Base-by-base conservation (phyloP, 805 yeast genomes). In the Brettanomyces custersianus region DNA sequence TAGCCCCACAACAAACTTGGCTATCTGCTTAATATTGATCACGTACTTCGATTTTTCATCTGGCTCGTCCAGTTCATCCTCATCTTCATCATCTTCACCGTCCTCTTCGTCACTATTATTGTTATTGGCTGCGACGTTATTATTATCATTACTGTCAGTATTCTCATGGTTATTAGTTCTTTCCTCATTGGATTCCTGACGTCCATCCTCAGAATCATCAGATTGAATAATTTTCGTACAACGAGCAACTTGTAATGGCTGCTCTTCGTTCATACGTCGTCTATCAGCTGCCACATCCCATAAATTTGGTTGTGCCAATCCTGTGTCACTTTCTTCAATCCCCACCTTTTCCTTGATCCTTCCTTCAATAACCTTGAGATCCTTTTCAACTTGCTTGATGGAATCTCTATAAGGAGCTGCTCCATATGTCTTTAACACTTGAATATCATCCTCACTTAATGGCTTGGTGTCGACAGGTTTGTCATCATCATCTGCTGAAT, bases 231-330 rank as follows among this genome's bases (percentile, higher is more conserved):
- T 92, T 65, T 94, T 92, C 19, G 98, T 94, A 64, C 99, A 92
- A 58, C 99, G 73, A 13, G 99, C 98, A 31, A 94, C 99, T 62
- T 92, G 99, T 46, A 92, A 67, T 21, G 98, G 96, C 55, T 86
- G 96, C 55, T 92, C 97, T 57, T 81, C 90, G 41, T 80, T 71
- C 79, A 88, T 78, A 53, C 96, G 70, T 61, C 85, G 95, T 57
- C 83, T 82, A 63, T 92, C 99, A 20, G 96, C 97, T 70, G 79
- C 76, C 33, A 90, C 86, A 64, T 92, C 99, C 99, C 99, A 92
- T 46, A 90, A 65, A 54, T 85, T 94, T 5, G 96, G 95, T 35
- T 95, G 88, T 15, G 97, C 86, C 43, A 92, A 68, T n/a, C 99
- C 99, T 1, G 99, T 90, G 60, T 92, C 97, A 53, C 92, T 78